These are phyloP conservation scores for Thalia dealbata DNA, from an alignment of 176 grass and related monocot species.

Conservation along the genomic window DNA sequence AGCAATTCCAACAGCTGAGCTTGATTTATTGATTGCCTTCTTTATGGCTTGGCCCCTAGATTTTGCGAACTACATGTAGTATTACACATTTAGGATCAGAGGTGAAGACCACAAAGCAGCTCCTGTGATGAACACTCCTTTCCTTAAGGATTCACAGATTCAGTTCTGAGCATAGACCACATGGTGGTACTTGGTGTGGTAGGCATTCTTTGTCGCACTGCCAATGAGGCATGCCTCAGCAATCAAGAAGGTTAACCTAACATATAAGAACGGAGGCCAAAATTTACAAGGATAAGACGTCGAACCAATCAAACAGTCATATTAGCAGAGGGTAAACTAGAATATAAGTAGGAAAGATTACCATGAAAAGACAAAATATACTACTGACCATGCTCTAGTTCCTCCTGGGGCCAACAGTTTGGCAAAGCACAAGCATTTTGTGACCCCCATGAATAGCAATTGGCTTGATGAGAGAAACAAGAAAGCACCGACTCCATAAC, in stretches of 20 bases:
- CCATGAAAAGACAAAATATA: conserved; percentile 84
- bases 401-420: conserved; percentile 68
- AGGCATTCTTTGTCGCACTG: conserved; percentile 77
- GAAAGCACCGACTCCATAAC: conserved; percentile 87
- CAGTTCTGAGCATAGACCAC: conserved; percentile 66
- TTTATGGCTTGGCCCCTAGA: conserved; percentile 40
- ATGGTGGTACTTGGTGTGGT: conserved; percentile 80
- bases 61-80: conserved; percentile 91
- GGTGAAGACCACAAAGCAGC: conserved; percentile 72
- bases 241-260: conserved; percentile 63
- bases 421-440: conserved; percentile 84
- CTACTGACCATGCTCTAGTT: conserved; percentile 82
- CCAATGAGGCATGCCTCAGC: conserved; percentile 67
- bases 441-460: conserved; percentile 66
- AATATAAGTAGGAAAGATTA: conserved; percentile 2
- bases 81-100: conserved; percentile 78
- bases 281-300: no score
- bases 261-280: not conserved
- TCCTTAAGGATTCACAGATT: conserved; percentile 75
- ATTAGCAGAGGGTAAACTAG: no score
- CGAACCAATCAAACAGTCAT: no score
- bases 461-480: conserved; percentile 72
- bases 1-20: conserved; percentile 45
- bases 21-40: conserved; percentile 39
- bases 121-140: conserved; percentile 71